Evolutionary conservation across 768 basidiomycete genomes (phyloP).

Genomic region (Leccinum boreale): DNA sequence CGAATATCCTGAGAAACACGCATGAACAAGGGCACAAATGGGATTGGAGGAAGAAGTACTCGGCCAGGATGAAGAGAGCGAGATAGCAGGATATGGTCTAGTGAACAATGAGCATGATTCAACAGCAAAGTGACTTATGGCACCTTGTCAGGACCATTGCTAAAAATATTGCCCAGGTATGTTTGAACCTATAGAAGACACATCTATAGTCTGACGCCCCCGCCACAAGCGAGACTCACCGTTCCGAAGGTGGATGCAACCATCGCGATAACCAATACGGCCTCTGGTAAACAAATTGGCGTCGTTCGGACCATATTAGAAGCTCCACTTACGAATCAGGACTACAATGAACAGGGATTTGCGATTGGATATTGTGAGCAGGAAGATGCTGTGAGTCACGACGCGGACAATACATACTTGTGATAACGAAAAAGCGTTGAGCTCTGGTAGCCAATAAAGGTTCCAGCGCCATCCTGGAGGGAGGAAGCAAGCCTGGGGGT

Average conservation of each 20-base stretch:
- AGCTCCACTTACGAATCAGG: constrained; percentile 51
- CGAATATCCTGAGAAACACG: constrained; percentile 58
- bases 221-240: constrained; percentile 36
- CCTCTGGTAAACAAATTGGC: constrained; percentile 47
- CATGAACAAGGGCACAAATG: not conserved
- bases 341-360: constrained; percentile 34
- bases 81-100: constrained; percentile 84
- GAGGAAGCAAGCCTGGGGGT: constrained; percentile 11
- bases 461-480: constrained; percentile 60
- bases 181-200: constrained; percentile 46
- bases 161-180: constrained; percentile 18
- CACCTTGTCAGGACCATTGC: constrained; percentile 51
- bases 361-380: constrained; percentile 10
- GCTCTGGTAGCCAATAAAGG: constrained; percentile 69
- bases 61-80: constrained; percentile 77
- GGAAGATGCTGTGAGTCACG: not conserved
- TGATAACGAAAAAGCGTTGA: constrained; percentile 67
- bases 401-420: constrained; percentile 46
- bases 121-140: not conserved
- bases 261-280: constrained; percentile 70
- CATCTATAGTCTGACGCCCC: constrained; percentile 2
- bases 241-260: constrained; percentile 67
- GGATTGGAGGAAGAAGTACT: constrained; percentile 44
- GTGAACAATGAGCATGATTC: constrained; percentile 9
- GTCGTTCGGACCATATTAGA: not conserved